phyloP scores from a whole-genome alignment of 805 yeast genomes.

The Ogataea pilisensis region DNA sequence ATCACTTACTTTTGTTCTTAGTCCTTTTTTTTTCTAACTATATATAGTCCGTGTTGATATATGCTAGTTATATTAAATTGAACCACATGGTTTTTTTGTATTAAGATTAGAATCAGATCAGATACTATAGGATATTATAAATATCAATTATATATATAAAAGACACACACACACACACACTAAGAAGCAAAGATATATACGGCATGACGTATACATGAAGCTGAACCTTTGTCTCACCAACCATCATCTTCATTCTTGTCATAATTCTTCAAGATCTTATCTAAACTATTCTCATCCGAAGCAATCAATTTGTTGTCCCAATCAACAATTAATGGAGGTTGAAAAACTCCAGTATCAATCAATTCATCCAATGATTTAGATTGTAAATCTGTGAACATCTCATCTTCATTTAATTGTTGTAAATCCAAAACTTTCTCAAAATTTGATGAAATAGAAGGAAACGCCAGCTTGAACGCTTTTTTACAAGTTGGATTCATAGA shows the following conservation, averaged over 20 bases:
- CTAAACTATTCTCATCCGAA: conserved; percentile 40
- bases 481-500: conserved; percentile 27
- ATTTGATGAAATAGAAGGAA: conserved; percentile 22
- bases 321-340: conserved; percentile 53
- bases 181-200: too few relatives aligned
- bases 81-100: too few relatives aligned
- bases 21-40: conserved; percentile 1
- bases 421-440: conserved; percentile 18
- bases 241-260: conserved; percentile 21
- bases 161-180: too few relatives aligned
- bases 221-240: conserved; percentile 2
- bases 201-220: too few relatives aligned
- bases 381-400: conserved; percentile 5
- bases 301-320: conserved; percentile 59
- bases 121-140: too few relatives aligned
- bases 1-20: not conserved
- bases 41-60: too few relatives aligned
- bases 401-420: conserved; percentile 11
- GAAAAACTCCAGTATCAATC: conserved; percentile 26
- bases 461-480: conserved; percentile 26
- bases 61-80: too few relatives aligned
- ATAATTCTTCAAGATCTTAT: conserved; percentile 40
- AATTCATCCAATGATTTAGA: conserved; percentile 19
- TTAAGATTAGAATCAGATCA: too few relatives aligned
- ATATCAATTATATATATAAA: too few relatives aligned